Evolutionary conservation across 148 eudicot genomes (phyloP), one percentile per base, ranked within the genome.

Genomic region (Persicaria tinctoria): DNA sequence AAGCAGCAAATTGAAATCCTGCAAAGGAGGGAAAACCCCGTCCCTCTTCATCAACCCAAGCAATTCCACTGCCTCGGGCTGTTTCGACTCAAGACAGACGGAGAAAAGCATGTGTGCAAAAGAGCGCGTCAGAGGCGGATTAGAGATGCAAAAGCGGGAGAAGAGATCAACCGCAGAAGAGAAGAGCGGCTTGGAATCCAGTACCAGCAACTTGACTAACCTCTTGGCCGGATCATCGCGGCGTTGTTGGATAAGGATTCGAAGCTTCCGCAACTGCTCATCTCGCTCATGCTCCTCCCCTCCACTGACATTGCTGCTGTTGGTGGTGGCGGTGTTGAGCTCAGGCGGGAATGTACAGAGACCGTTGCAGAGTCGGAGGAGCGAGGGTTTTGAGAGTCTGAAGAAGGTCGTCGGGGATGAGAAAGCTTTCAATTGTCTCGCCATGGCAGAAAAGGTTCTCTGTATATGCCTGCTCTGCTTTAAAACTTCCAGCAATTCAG

Each of bases 141-240:
- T 74, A 16, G 87, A 79, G 18, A 41, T 66, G 44, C 88, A 81
- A 74, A 78, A 81, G 60, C 50, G 69, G 8, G 84, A 46, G 77
- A 81, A 79, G 5, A 86, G 82, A 11, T 87, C 76, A 5, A 82
- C 63, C 11, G 85, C 69, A 14, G 84, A 75, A 46, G 84, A 66
- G 55, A 80, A 86, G 2, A 76, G 79, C 5, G 86, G 72, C 13
- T 83, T 77, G 11, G 83, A 76, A 3, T 45, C 73, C 8, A 45
- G 51, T 16, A 87, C 47, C 3, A 93, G 63, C 49, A 81, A 76
- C 72, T 84, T 79, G 70, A 89, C 49, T n/a, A 79, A 78, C 62
- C 78, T 73, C n/a, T 80, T 64, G 38, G 93, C 96, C 10, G 87
- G 71, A n/a, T 87, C 86, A 17, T 78, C 82, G n/a, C 79, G 86